Base-by-base conservation (phyloP, 352 stramenopile genomes). In the Phytophthora idaei region DNA sequence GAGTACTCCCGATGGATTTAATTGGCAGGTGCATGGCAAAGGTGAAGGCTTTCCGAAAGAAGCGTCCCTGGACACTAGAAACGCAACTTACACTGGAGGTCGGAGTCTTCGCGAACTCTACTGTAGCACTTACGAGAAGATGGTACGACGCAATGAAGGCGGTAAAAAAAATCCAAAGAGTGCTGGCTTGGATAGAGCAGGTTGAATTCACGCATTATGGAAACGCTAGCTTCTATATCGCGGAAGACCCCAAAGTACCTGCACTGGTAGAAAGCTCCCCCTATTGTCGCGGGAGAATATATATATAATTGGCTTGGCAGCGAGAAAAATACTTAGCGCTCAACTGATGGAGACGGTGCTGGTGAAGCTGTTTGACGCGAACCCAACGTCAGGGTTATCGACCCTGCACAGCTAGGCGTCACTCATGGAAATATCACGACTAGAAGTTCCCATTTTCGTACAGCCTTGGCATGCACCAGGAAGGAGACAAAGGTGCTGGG, bases 1-100 rank as follows among this genome's bases (percentile, higher is more conserved):
- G 61, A 59, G 34, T 59, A 0, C 55, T 69, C 25, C 29, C 54
- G 0, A 55, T 56, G 37, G 36, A 69, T 10, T 11, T 50, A n/a
- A 21, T 64, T 1, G 52, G 31, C 1, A 58, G 45, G 8, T 69
- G 53, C 15, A 49, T 11, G 3, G 27, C 46, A 2, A 59, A 63
- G 21, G 46, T 64, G 2, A 57, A 0, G 44, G 52, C 1, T 54
- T 53, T 8, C 17, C 51, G 62, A 15, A 17, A 14, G n/a, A 69
- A 57, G 48, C 8, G 55, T 4, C 42, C 5, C n/a, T 2, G 42
- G 12, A 48, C 42, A n/a, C 29, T 48, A 12, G 42, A 48, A n/a
- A 48, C 14, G 42, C 42, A 48, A n/a, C 42, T 48, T n/a, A 4
- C 42, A 10, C n/a, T 48, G n/a, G 42, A 48, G n/a, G 14, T 48